Percentiles rank a stretch among this genome's conserved stretches.
These are phyloP conservation scores for Eucalyptus shirleyi DNA, from an alignment of 345 rosid species.

Conservation along the genomic window DNA sequence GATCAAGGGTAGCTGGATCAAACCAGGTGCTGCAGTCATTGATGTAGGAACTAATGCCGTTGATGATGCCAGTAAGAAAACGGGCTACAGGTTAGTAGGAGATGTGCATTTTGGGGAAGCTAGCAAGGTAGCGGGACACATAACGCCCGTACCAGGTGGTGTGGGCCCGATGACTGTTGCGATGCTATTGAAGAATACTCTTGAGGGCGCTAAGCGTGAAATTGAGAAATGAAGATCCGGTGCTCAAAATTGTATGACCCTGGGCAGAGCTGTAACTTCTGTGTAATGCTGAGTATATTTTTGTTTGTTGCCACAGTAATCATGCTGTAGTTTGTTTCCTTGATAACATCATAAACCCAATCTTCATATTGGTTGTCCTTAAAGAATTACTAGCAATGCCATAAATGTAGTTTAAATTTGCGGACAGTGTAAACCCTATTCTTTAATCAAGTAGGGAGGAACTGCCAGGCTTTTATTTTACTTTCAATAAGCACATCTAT, in stretches of 20 bases:
- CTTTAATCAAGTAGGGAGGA: not conserved
- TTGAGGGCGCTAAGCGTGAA: slow-evolving; percentile 73
- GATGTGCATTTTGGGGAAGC: slow-evolving; percentile 83
- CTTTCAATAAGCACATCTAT: not conserved
- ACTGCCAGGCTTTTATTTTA: not conserved
- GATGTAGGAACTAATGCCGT: slow-evolving; percentile 89
- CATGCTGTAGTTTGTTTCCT: not conserved
- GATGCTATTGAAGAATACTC: slow-evolving; percentile 76
- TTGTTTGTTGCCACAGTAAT: not conserved
- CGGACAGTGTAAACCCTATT: not conserved
- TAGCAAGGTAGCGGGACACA: slow-evolving; percentile 62
- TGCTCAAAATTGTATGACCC: not conserved
- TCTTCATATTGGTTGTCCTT: not conserved
- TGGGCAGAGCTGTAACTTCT: not conserved
- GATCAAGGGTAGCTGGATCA: slow-evolving; percentile 92
- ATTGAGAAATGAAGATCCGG: slow-evolving; percentile 17
- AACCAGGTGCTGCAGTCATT: slow-evolving; percentile 92
- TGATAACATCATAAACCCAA: not conserved
- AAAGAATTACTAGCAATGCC: not conserved
- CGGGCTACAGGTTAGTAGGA: slow-evolving; percentile 91
- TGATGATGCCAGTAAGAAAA: slow-evolving; percentile 54
- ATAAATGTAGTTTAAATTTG: not conserved
- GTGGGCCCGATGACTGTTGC: slow-evolving; percentile 98
- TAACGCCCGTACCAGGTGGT: slow-evolving; percentile 96
- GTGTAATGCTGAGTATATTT: not conserved